Evolutionary conservation across 2,329 filamentous ascomycete species (phyloP).

Genomic region (Lasiodiplodia hormozganensis): DNA sequence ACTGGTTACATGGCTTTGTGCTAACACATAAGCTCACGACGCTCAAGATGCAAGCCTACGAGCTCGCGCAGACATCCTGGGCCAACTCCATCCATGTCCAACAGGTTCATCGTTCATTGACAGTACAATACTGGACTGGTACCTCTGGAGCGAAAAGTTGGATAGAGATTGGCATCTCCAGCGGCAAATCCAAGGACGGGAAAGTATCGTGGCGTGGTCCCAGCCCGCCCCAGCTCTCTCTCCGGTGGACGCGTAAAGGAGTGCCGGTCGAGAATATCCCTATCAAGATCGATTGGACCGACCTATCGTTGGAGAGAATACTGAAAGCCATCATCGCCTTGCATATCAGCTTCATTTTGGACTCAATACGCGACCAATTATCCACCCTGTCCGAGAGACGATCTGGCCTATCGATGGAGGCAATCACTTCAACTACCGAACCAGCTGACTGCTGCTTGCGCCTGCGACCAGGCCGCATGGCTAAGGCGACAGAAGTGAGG

Average conservation of each 20-base stretch:
- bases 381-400: slow-evolving; percentile 62
- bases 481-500: slow-evolving; percentile 63
- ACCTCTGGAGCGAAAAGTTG: slow-evolving; percentile 80
- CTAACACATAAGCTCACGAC: slow-evolving; percentile 90
- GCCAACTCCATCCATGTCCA: slow-evolving; percentile 79
- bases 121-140: slow-evolving; percentile 89
- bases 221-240: slow-evolving; percentile 53
- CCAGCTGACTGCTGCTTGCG: slow-evolving; percentile 72
- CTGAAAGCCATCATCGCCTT: slow-evolving; percentile 76
- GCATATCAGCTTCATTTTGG: slow-evolving; percentile 76
- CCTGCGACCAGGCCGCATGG: slow-evolving; percentile 72
- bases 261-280: slow-evolving; percentile 73
- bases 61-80: slow-evolving; percentile 76
- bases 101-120: slow-evolving; percentile 78
- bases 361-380: slow-evolving; percentile 69
- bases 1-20: slow-evolving; percentile 84
- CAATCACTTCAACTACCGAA: slow-evolving; percentile 65
- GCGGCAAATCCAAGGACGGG: slow-evolving; percentile 56
- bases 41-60: slow-evolving; percentile 76
- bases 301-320: slow-evolving; percentile 76
- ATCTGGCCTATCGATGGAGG: slow-evolving; percentile 63
- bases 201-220: slow-evolving; percentile 45
- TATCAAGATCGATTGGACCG: slow-evolving; percentile 70
- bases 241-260: slow-evolving; percentile 86
- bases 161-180: slow-evolving; percentile 85